Base-by-base conservation (phyloP, 169 alveolate genomes). In the Plasmodium chabaudi region DNA sequence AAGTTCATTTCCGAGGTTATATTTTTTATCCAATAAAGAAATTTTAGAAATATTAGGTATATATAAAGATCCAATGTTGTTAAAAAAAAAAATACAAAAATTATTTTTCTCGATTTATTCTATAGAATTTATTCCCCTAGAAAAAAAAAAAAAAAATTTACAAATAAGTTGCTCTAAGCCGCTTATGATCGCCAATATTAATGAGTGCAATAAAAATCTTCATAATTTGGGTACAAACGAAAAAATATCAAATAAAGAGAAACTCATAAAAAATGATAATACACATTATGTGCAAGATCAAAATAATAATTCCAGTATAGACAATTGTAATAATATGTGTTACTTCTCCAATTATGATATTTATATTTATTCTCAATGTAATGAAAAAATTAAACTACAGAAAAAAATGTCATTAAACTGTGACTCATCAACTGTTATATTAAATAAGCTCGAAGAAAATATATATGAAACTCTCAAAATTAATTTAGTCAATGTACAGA, bases 1-100 rank as follows among this genome's bases (percentile, higher is more conserved):
- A 93, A 92, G 93, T 34, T 94, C 93, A 77, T 98, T 98, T 95
- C 99, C 99, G 23, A 95, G 99, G 70, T 98, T 98, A 94, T 98
- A 97, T 93, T 97, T 98, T 93, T 92, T 98, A 56, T 97, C 99
- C 46, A 97, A 97, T 90, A 98, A 97, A 86, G 99, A 97, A 88
- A 93, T 97, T 79, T 95, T 98, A 68, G 98, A 96, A 87, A 96
- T 98, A 60, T 89, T 98, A 55, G 99, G 99, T 39, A 95, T 97
- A 84, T 94, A 97, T n/a, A 95, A 96, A 87, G 97, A 95, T 74
- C 98, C 98, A 1, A 96, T 94, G 72, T 93, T 93, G 69, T 95
- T 97, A 34, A 97, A 96, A 92, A 96, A 96, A 88, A 98, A 97
- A 93, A 95, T 97, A 75, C 97, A 97, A 87, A 97, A 98, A 93